Conservation (phyloP, 768 basidiomycete species). For the Tylopilus sp. region DNA sequence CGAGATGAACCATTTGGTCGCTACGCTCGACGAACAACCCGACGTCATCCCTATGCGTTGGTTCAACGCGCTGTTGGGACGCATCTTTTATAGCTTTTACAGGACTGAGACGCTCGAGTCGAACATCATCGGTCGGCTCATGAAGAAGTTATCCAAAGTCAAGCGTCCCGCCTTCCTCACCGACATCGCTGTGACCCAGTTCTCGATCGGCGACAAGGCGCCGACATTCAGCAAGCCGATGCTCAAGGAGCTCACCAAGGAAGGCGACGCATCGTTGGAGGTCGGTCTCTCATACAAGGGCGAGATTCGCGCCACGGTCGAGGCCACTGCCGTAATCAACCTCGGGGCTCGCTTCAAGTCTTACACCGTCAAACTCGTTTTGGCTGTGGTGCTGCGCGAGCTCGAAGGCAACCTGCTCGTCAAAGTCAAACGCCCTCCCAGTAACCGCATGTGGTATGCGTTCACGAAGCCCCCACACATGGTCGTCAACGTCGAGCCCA, state of each 20-base stretch:
- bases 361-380: conserved; percentile 83
- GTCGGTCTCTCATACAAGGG: conserved; percentile 82
- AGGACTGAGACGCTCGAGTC: conserved; percentile 78
- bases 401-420: conserved; percentile 89
- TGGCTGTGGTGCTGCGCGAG: conserved; percentile 85
- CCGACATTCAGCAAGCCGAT: conserved; percentile 95
- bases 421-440: conserved; percentile 91
- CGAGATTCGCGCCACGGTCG: conserved; percentile 84
- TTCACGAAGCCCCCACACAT: conserved; percentile 90
- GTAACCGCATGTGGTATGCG: conserved; percentile 89
- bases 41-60: conserved; percentile 97
- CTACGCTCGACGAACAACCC: conserved; percentile 86
- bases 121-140: conserved; percentile 81
- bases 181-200: conserved; percentile 83
- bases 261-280: conserved; percentile 90
- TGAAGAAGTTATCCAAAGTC: conserved; percentile 92
- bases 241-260: conserved; percentile 94
- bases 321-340: conserved; percentile 85
- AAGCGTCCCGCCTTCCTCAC: conserved; percentile 85
- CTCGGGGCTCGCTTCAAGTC: conserved; percentile 82
- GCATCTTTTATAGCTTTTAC: conserved; percentile 91
- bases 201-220: conserved; percentile 79
- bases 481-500: conserved; percentile 86
- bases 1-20: conserved; percentile 82
- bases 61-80: conserved; percentile 92